Evolutionary conservation across 2,329 filamentous ascomycete genomes (phyloP).

Genomic region (Fusarium sp.): DNA sequence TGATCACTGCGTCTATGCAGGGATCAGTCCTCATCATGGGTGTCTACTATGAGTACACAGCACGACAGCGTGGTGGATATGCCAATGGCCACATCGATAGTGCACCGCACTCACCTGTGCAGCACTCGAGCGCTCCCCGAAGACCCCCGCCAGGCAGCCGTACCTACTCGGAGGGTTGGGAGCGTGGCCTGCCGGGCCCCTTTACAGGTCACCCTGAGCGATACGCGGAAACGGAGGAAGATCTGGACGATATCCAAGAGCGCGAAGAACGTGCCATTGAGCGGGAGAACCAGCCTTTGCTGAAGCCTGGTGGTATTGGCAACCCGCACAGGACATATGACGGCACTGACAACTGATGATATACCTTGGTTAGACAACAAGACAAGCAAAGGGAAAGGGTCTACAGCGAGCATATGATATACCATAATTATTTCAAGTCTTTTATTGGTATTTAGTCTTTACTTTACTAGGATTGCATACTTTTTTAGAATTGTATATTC

Average conservation of each 20-base stretch:
- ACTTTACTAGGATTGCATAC: constrained; percentile 29
- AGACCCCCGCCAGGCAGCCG: constrained; percentile 57
- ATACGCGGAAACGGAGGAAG: constrained; percentile 67
- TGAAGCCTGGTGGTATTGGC: constrained; percentile 66
- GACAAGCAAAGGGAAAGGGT: constrained; percentile 13
- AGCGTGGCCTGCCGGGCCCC: constrained; percentile 65
- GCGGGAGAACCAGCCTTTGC: constrained; percentile 65
- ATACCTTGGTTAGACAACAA: constrained; percentile 19
- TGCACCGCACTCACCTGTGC: constrained; percentile 50
- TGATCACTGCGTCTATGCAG: constrained; percentile 89
- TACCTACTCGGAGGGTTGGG: constrained; percentile 66
- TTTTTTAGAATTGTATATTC: constrained; percentile 36
- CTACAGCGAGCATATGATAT: constrained; percentile 47
- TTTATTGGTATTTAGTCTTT: constrained; percentile 36
- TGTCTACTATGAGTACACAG: constrained; percentile 78
- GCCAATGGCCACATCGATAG: constrained; percentile 43
- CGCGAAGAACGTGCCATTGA: constrained; percentile 67
- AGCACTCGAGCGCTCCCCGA: constrained; percentile 49
- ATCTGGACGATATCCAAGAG: constrained; percentile 65
- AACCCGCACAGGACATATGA: constrained; percentile 60
- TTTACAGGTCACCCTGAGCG: constrained; percentile 68
- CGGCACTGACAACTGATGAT: constrained; percentile 44
- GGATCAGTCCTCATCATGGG: constrained; percentile 85
- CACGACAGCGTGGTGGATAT: constrained; percentile 53
- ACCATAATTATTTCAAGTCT: constrained; percentile 22